Percentiles rank a stretch among this genome's conserved stretches.
Evolutionary conservation across 2,329 filamentous ascomycete species (phyloP).

Genomic region (Diaporthe citri): DNA sequence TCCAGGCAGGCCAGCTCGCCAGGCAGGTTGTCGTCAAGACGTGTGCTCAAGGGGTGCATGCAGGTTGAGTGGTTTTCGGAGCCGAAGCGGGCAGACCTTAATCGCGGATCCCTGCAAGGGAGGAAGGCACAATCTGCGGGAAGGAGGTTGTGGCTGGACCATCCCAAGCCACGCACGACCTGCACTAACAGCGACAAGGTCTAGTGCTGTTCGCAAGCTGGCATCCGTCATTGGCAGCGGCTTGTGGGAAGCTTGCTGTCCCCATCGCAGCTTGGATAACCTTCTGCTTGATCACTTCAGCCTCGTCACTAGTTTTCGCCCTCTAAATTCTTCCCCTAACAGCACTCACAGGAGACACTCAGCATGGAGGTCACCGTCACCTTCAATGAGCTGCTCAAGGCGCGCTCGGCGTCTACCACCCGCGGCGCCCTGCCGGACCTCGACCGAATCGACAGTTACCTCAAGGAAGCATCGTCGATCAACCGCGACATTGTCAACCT

Average conservation of each 20-base stretch:
- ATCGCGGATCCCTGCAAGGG: background rate
- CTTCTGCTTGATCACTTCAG: background rate
- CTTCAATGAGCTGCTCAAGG: constrained; percentile 77
- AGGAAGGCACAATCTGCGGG: background rate
- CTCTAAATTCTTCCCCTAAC: background rate
- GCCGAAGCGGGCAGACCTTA: background rate
- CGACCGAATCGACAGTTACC: constrained; percentile 81
- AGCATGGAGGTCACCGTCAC: constrained; percentile 74
- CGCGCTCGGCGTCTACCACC: constrained; percentile 66
- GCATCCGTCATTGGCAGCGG: constrained; percentile 14
- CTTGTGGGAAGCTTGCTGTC: constrained; percentile 11
- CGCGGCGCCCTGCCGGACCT: constrained; percentile 55
- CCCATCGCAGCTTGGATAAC: background rate
- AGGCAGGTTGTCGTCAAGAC: background rate
- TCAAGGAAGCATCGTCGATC: constrained; percentile 94
- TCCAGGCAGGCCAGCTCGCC: background rate
- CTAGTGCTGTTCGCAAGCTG: background rate
- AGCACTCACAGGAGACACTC: background rate
- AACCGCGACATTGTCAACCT: constrained; percentile 88
- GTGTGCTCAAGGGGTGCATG: background rate
- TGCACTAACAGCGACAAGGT: constrained; percentile 14
- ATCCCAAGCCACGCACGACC: background rate
- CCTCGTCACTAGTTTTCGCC: background rate
- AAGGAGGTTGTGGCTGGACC: background rate
- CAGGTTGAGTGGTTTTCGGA: constrained; percentile 11